Base-by-base conservation (phyloP, 768 basidiomycete genomes). In the Mycena filopes region DNA sequence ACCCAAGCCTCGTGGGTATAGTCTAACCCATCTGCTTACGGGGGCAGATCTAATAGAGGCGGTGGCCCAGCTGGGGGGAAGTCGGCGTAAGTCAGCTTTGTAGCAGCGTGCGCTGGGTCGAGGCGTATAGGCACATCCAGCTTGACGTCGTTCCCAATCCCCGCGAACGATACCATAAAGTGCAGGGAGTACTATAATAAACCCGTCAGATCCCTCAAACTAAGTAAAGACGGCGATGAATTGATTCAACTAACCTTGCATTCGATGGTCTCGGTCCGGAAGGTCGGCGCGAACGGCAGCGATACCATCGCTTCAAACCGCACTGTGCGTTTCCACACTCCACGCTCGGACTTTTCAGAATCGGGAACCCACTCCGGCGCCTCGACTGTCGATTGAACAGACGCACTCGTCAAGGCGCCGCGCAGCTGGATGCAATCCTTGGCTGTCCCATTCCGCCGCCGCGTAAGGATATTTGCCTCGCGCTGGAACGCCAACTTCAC, bases 311-410 rank as follows among this genome's bases (percentile, higher is more conserved):
- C 58, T 10, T 68, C 41, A 41, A 65, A 65, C 41, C 43, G 63
- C 13, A 65, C 60, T 6, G 59, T 12, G 5, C 67, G 63, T 29
- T 65, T 68, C 67, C 67, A 68, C 28, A 68, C 47, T 20, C 67
- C 67, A 20, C 55, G 55, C 26, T 53, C 58, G 20, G 42, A 20
- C 23, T 50, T 38, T 40, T 57, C 62, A 21, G 53, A 40, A 56
- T 68, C 63, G 20, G 67, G 58, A 33, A 68, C 58, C 67, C 63
- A 68, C 29, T 68, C 58, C 10, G 62, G 29, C 6, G 31, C 53
- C 12, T 60, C 38, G 57, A 41, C n/a, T 20, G 31, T 50, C 18
- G 55, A 36, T 47, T 40, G 29, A 38, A 64, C 48, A 9, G 57
- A 43, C 12, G 38, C 26, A 31, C 48, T 56, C n/a, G 43, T 20